Evolutionary conservation across 1,284 basidiomycete species (phyloP), one percentile per base, ranked within the genome.

Genomic region (Sporisorium exsertum): DNA sequence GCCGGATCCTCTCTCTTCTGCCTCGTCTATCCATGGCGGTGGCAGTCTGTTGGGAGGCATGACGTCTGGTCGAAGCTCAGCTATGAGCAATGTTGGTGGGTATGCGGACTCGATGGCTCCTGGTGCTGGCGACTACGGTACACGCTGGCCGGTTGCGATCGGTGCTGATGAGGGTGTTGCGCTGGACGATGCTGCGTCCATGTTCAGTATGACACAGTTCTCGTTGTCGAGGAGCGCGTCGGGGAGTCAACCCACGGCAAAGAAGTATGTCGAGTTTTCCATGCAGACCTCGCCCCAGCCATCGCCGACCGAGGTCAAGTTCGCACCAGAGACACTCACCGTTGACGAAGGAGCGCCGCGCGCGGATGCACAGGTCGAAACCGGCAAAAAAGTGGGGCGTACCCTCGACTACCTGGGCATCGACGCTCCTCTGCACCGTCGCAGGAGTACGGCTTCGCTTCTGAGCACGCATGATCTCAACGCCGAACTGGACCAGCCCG

Each of bases 261-360:
- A 78, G 42, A 37, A 61, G 18, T 78, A 76, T 20, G 76, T 64
- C 29, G 78, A 80, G 37, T 67, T 78, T 45, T 62, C 51, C 18
- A 71, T 75, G 67, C 78, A 80, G 60, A 80, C 78, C 5, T 80
- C 78, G 18, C 77, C 79, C 81, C 92, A 61, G 87, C 95, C 64
- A 87, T 92, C 52, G 91, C 94, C 2, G 87, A 95, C 58, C 93
- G 96, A 84, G 89, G 94, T 70, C 94, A 27, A n/a, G 2, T 57
- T 64, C 13, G 50, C 68, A 12, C 94, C 3, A 91, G 29, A 64
- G 12, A 58, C 62, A 10, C 62, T 61, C 37, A 64, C 57, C 24
- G 45, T 61, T 27, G 68, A 64, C 27, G 58, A 56, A 18, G 35
- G 10, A 24, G 54, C 20, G 9, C 18, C 37, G 24, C 53, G 43